Percentiles rank a stretch among this genome's conserved stretches.
Evolutionary conservation across 257 asterid species (phyloP).

Genomic region (Apocynum venetum): DNA sequence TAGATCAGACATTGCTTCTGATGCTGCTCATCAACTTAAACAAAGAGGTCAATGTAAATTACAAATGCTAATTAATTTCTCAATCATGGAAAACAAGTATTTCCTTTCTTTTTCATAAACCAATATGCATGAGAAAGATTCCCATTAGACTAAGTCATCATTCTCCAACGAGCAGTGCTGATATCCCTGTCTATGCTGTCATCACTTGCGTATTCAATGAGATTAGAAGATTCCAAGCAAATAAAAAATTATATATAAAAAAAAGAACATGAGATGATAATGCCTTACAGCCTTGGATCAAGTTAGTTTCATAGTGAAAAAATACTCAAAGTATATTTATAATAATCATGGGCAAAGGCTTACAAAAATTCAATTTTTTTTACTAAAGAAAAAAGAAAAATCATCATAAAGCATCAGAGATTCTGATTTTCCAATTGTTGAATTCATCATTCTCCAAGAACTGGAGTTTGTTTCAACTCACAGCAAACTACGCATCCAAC

Average conservation of each 20-base stretch:
- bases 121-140: constrained; percentile 14
- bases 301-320: constrained; percentile 2
- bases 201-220: constrained; percentile 4
- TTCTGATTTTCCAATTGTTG: constrained; percentile 20
- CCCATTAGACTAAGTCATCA: constrained; percentile 16
- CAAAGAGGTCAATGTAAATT: not conserved
- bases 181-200: constrained; percentile 17
- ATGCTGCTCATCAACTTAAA: not conserved
- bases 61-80: not conserved
- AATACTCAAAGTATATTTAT: constrained; percentile 10
- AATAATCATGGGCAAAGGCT: too few species aligned
- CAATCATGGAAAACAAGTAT: not conserved
- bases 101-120: not conserved
- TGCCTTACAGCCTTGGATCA: constrained; percentile 6
- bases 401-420: constrained; percentile 17
- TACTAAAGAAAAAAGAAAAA: not conserved
- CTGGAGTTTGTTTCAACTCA: not conserved
- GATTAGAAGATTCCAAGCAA: not conserved
- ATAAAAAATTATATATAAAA: not conserved
- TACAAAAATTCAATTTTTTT: not conserved
- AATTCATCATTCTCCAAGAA: constrained; percentile 13
- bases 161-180: constrained; percentile 7
- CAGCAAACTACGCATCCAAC: not conserved
- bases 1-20: not conserved
- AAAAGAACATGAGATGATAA: not conserved